phyloP scores from a whole-genome alignment of 768 basidiomycete species.

The Butyriboletus loyo region DNA sequence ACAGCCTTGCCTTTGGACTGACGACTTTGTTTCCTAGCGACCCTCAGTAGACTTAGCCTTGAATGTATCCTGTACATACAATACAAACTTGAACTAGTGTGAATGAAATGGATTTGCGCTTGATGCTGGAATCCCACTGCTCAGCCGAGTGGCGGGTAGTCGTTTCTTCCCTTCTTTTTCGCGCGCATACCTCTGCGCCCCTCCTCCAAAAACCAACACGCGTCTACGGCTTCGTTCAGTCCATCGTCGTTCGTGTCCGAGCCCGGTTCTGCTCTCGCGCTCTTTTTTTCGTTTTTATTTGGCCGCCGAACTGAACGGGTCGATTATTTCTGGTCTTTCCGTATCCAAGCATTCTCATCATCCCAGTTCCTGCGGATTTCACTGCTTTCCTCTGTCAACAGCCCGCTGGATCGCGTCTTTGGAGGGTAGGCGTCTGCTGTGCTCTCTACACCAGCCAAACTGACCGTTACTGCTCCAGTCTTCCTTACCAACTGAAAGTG shows the following conservation, averaged over 20 bases:
- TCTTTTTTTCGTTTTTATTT: conserved; percentile 2
- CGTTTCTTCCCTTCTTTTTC: conserved; percentile 6
- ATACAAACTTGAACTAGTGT: neutral
- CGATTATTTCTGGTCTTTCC: neutral
- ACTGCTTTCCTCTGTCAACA: conserved; percentile 3
- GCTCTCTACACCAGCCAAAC: neutral
- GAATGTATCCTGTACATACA: neutral
- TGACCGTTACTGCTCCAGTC: neutral
- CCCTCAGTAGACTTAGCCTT: no score
- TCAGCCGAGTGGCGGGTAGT: conserved; percentile 17
- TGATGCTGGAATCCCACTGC: neutral
- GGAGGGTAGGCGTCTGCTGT: neutral
- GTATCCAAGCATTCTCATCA: conserved; percentile 2
- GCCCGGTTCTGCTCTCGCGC: neutral
- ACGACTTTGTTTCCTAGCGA: conserved; percentile 3
- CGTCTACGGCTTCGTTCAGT: neutral
- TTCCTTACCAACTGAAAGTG: conserved; percentile 16
- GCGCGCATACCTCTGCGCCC: conserved; percentile 4
- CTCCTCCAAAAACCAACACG: conserved; percentile 8
- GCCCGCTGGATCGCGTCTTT: conserved; percentile 10
- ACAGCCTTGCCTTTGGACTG: neutral
- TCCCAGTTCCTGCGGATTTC: neutral
- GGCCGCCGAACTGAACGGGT: neutral
- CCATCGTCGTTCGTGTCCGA: neutral
- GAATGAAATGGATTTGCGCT: neutral